Evolutionary conservation across 2,329 filamentous ascomycete genomes (phyloP), one percentile per base, ranked within the genome.

Genomic region (Pseudogymnoascus sp.): DNA sequence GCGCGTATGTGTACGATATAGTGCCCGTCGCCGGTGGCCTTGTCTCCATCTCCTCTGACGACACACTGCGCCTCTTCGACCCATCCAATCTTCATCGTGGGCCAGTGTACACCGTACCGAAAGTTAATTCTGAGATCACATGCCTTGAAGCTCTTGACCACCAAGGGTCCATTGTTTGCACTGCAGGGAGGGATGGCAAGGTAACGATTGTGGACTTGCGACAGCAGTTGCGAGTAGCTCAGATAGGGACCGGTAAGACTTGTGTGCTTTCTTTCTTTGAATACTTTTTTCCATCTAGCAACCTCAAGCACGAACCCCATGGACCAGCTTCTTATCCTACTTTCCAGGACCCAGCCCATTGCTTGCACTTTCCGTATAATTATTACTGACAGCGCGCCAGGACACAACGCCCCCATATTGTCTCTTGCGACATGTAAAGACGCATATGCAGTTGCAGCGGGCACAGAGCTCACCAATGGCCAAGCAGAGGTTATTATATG

Each of bases 121-220:
- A 81, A 8, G 76, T 79, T 33, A 84, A 89, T 65, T 78, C 80
- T 4, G 87, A 87, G 64, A 75, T 90, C 66, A 86, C 85, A 11
- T 84, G 83, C 64, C 75, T 90, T 31, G 79, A 81, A 60, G 76
- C 81, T 0, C 81, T 84, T 54, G 82, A 83, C 63, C 74, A 74
- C 4, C 73, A 72, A 17, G 78, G 78, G 29, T 79, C 79, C 4
- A 70, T 86, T 17, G 77, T 91, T 5, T 84, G 83, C 63, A 92
- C 89, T 0, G 83, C 87, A 0, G 89, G 89, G 54, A 83, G 88
- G 71, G 86, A 92, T 70, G 89, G 89, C 6, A 76, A 78, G 7
- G 81, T 91, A 9, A 81, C 77, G 0, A 74, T 88, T 57, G 88
- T 86, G 84, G 88, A 91, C 74, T 69, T 86, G 65, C 79, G 86